A percentile compares a stretch with the other conserved stretches of the same genome.
These are phyloP conservation scores for Tolypocladium tundrense DNA, from an alignment of 2,329 filamentous ascomycete genomes.

Conservation along the genomic window DNA sequence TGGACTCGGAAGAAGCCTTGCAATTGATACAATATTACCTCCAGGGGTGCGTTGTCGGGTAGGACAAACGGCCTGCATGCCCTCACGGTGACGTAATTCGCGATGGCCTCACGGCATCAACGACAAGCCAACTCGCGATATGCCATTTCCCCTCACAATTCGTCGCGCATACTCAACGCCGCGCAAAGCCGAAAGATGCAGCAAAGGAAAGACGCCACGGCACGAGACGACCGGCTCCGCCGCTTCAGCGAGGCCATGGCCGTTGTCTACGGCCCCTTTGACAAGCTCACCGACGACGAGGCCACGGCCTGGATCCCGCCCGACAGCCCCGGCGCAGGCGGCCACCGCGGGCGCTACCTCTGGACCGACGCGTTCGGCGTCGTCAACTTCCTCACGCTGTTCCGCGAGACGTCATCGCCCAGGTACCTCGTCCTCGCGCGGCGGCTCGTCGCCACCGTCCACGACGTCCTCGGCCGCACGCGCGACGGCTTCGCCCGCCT, in stretches of 20 bases:
- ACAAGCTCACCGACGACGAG: slow-evolving; percentile 10
- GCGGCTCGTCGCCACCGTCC: slow-evolving; percentile 38
- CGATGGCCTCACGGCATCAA: neutral
- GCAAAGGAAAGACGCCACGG: neutral
- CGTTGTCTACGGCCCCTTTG: slow-evolving; percentile 25
- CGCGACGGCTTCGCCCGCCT: slow-evolving; percentile 36
- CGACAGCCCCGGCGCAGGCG: slow-evolving; percentile 32
- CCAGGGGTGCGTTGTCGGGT: neutral
- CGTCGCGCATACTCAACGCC: neutral
- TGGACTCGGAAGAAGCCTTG: neutral
- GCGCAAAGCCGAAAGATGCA: neutral
- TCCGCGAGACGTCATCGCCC: slow-evolving; percentile 22
- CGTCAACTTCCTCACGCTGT: slow-evolving; percentile 46
- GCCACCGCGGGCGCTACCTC: slow-evolving; percentile 47
- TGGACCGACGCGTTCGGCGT: slow-evolving; percentile 54
- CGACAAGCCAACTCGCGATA: neutral
- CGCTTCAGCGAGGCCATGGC: slow-evolving; percentile 26
- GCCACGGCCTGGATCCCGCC: slow-evolving; percentile 35
- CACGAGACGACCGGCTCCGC: neutral
- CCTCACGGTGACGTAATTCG: neutral
- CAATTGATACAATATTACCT: neutral
- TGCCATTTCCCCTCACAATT: neutral
- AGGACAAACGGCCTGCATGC: neutral
- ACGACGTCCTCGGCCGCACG: slow-evolving; percentile 40
- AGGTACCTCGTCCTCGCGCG: slow-evolving; percentile 38